Conservation (phyloP, 371 early-diverging fungal species). For the Parasitella parasitica region DNA sequence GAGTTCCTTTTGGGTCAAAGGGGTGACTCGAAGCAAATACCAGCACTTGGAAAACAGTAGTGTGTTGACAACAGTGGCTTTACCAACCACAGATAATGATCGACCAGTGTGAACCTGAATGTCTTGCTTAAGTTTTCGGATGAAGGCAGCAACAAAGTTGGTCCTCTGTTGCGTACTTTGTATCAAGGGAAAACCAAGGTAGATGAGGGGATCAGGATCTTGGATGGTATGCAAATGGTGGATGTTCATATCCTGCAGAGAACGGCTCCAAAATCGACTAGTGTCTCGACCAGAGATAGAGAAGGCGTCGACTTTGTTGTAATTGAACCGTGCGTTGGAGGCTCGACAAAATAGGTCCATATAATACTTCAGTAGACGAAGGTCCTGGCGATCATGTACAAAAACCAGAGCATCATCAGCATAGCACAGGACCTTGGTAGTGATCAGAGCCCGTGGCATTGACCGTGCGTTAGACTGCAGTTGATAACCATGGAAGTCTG, state of each 20-base stretch:
- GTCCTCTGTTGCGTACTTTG: not conserved
- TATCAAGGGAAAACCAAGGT: not conserved
- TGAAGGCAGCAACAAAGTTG: not conserved
- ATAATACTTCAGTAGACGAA: not conserved
- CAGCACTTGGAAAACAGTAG: not conserved
- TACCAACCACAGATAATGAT: not conserved
- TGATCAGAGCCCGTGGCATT: not conserved
- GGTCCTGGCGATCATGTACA: not conserved
- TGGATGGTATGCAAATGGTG: not conserved
- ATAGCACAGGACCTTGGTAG: slow-evolving; percentile 8
- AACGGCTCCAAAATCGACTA: not conserved
- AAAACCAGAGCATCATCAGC: slow-evolving; percentile 13
- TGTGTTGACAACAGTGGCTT: not conserved
- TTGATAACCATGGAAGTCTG: not conserved
- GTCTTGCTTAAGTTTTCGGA: not conserved
- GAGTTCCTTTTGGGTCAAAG: not conserved
- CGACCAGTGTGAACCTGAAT: not conserved
- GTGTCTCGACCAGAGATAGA: slow-evolving; percentile 1
- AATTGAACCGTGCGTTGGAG: slow-evolving; percentile 12
- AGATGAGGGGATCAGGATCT: not conserved
- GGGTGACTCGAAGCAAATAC: not conserved
- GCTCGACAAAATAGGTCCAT: not conserved
- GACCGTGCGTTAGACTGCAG: too few relatives aligned
- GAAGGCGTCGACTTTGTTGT: slow-evolving; percentile 1
- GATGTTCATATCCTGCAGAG: not conserved